These are phyloP conservation scores for Diaporthe citri DNA, from an alignment of 2,329 filamentous ascomycete species.

Conservation along the genomic window DNA sequence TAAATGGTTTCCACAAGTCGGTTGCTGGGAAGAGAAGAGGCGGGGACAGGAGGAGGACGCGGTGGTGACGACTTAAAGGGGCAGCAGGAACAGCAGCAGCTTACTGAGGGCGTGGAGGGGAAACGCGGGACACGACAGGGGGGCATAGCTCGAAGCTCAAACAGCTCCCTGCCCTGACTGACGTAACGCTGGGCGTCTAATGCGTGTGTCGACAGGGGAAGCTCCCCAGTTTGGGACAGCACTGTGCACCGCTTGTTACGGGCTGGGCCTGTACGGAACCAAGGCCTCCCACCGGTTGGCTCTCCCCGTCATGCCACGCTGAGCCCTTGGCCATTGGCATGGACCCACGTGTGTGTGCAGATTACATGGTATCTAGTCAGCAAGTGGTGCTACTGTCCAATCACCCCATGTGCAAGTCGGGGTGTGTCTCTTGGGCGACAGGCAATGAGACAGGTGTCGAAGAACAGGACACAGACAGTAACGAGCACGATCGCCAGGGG, in stretches of 20 bases:
- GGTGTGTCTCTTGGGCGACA: too few relatives aligned
- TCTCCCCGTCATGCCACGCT: background rate
- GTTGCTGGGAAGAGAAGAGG: background rate
- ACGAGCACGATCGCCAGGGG: conserved; percentile 4
- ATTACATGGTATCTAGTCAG: conserved; percentile 1
- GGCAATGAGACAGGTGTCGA: background rate
- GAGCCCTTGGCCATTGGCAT: conserved; percentile 19
- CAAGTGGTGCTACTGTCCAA: background rate
- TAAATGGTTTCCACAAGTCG: background rate
- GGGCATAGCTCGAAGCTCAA: conserved; percentile 6
- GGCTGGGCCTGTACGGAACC: background rate
- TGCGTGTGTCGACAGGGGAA: conserved; percentile 7
- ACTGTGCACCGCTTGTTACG: conserved; percentile 8
- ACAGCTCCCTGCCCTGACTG: conserved; percentile 27
- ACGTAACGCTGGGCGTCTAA: conserved; percentile 16
- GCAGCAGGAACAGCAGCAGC: background rate
- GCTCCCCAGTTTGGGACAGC: conserved; percentile 5
- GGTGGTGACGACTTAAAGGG: background rate
- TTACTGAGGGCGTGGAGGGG: conserved; percentile 8
- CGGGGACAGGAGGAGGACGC: background rate
- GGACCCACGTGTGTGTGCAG: conserved; percentile 1
- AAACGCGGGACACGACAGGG: conserved; percentile 5
- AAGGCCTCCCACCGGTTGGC: conserved; percentile 9
- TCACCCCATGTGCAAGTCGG: background rate
- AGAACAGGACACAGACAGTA: background rate